These are phyloP conservation scores for Aspergillus versicolor DNA, from an alignment of 2,329 filamentous ascomycete species.

Conservation along the genomic window DNA sequence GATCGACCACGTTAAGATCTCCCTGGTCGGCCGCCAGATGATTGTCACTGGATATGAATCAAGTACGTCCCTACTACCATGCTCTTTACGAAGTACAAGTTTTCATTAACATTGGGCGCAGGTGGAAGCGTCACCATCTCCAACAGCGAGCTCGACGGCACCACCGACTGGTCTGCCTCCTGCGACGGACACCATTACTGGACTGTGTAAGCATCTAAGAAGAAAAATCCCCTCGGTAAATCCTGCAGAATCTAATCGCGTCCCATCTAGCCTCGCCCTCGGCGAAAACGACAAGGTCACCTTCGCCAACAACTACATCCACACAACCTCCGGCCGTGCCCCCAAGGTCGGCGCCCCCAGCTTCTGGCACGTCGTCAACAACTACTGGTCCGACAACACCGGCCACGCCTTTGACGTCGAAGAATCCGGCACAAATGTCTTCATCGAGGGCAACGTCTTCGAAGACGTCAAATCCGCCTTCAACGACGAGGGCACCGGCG, in stretches of 20 bases:
- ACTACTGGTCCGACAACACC: conserved; percentile 40
- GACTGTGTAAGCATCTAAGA: conserved; percentile 38
- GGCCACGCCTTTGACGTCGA: conserved; percentile 47
- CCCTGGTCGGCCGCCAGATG: conserved; percentile 35
- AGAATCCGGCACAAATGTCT: conserved; percentile 23
- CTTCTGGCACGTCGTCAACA: conserved; percentile 52
- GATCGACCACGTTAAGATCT: conserved; percentile 50
- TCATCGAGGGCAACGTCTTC: conserved; percentile 51
- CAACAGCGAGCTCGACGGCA: conserved; percentile 60
- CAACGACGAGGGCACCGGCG: conserved; percentile 25
- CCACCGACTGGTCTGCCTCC: conserved; percentile 53
- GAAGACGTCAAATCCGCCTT: conserved; percentile 41
- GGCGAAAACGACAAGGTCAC: conserved; percentile 57
- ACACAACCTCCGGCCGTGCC: conserved; percentile 56
- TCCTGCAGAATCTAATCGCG: neutral
- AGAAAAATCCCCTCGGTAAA: too few relatives aligned
- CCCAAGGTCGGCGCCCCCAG: conserved; percentile 57
- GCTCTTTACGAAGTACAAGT: conserved; percentile 45
- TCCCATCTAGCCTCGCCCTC: conserved; percentile 46
- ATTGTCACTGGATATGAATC: conserved; percentile 26
- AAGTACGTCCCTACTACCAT: conserved; percentile 43
- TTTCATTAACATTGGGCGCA: conserved; percentile 25
- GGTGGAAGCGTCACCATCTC: conserved; percentile 40
- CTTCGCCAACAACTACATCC: conserved; percentile 60
- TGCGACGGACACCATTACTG: conserved; percentile 62